phyloP scores from a whole-genome alignment of 139 green algal genomes.

The Micromonas pusilla region DNA sequence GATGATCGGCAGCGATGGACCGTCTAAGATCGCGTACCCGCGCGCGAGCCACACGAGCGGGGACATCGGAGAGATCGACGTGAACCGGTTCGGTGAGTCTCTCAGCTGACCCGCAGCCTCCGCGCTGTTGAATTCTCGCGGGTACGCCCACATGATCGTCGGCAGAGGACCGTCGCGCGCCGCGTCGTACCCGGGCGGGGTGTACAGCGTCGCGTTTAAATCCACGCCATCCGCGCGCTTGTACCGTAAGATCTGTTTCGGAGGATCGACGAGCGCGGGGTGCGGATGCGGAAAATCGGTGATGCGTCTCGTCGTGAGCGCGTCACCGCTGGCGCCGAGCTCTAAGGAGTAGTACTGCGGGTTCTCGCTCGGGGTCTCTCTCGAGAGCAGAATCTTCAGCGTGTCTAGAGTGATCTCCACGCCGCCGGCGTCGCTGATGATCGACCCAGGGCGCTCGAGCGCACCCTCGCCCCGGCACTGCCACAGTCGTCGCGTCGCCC shows the following conservation, averaged over 20 bases:
- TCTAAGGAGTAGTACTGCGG: constrained; percentile 39
- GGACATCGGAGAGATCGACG: constrained; percentile 64
- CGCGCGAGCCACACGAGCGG: constrained; percentile 82
- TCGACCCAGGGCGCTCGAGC: neutral
- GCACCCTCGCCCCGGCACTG: neutral
- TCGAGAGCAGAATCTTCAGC: constrained; percentile 21
- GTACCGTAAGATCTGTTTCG: constrained; percentile 86
- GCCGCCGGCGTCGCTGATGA: neutral
- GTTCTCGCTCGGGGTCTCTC: constrained; percentile 35
- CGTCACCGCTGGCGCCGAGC: neutral
- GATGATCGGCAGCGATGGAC: constrained; percentile 85
- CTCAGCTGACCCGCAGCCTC: constrained; percentile 89
- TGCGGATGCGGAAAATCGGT: constrained; percentile 93
- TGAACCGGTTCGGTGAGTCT: constrained; percentile 77
- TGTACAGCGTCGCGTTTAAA: constrained; percentile 89
- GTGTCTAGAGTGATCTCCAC: constrained; percentile 25
- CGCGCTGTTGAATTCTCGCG: constrained; percentile 58
- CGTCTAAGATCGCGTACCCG: constrained; percentile 89
- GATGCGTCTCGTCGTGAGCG: constrained; percentile 51
- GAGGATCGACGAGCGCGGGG: constrained; percentile 74
- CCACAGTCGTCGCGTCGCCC: constrained; percentile 6
- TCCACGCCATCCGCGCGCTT: constrained; percentile 81
- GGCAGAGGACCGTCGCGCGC: constrained; percentile 73
- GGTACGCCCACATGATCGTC: constrained; percentile 92
- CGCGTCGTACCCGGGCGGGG: constrained; percentile 71